Conservation (phyloP, 805 yeast species). For the Candida alai region DNA sequence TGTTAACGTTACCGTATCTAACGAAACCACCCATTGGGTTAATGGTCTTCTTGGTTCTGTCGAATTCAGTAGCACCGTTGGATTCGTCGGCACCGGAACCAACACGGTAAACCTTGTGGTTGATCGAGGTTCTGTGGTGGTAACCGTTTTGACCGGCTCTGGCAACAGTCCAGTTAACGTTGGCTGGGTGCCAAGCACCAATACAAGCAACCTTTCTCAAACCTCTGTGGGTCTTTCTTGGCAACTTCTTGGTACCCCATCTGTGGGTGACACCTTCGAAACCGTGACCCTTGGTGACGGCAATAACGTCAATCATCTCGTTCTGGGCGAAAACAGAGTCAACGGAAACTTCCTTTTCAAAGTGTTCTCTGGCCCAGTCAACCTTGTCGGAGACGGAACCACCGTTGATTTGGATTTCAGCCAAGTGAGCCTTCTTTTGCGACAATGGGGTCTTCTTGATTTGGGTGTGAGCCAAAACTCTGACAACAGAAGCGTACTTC, state of each 20-base stretch:
- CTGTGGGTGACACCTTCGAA: conserved; percentile 99
- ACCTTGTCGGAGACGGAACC: conserved; percentile 97
- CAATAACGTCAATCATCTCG: conserved; percentile 97
- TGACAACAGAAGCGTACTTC: conserved; percentile 97
- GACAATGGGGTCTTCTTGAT: conserved; percentile 97
- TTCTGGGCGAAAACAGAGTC: conserved; percentile 96
- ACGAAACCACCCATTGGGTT: conserved; percentile 99
- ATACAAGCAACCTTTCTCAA: conserved; percentile 99
- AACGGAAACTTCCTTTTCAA: conserved; percentile 97
- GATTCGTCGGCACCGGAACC: conserved; percentile 96
- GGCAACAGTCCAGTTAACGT: conserved; percentile 99
- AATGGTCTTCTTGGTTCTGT: conserved; percentile 99
- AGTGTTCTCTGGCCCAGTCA: conserved; percentile 97
- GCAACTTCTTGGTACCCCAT: conserved; percentile 99
- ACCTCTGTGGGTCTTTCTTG: conserved; percentile 99
- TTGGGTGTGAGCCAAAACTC: conserved; percentile 99
- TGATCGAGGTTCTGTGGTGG: conserved; percentile 99
- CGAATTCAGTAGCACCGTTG: conserved; percentile 93
- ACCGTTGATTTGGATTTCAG: conserved; percentile 99
- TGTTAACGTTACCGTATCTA: conserved; percentile 96
- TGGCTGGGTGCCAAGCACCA: conserved; percentile 99
- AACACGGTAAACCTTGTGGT: conserved; percentile 99
- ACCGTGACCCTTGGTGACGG: conserved; percentile 99
- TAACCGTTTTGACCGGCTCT: conserved; percentile 99
- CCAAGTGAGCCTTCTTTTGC: conserved; percentile 99